Base-by-base conservation (phyloP, 1,284 basidiomycete genomes). In the Puccinia brachypodii region DNA sequence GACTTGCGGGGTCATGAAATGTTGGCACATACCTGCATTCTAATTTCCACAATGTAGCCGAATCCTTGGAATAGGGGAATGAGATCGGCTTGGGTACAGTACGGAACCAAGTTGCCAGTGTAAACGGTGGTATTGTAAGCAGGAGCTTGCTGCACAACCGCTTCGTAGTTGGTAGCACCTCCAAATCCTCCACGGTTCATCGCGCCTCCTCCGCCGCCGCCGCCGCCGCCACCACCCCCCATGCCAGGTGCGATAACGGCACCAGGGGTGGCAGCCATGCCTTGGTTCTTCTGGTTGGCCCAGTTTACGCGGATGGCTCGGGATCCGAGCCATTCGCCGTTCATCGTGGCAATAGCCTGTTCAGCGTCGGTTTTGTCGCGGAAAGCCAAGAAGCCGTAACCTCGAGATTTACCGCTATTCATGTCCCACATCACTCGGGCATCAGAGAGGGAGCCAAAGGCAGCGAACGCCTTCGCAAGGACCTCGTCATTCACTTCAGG, bases 371-470 rank as follows among this genome's bases (percentile, higher is more conserved):
- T 93, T 88, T 96, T 96, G 89, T 97, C 95, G 84, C 95, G 91
- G 90, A 95, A 94, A 14, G 94, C 94, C 83, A 95, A 91, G 89
- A 96, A 96, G 82, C 94, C 94, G 86, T 95, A 97, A 60, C 95
- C 94, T 85, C 94, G 92, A 86, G 94, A 96, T 89, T 98, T 98
- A 84, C 96, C 96, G 82, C 95, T 97, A 89, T 96, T 96, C 94
- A 97, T 96, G 87, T 99, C 96, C 95, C 96, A 98, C 96, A 99
- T 99, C 84, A 99, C 96, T 69, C 96, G 91, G 71, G 96, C 96
- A 87, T 99, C 96, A 82, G 93, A 95, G 87, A 99, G 90, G 81
- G 92, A 94, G 50, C 95, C 94, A 87, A 98, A 98, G 56, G 94
- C 93, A 84, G 91, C 91, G 89, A 99, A 99, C 22, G 96, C 96